phyloP scores from a whole-genome alignment of 306 rosid species.

The Cucumis melo region DNA sequence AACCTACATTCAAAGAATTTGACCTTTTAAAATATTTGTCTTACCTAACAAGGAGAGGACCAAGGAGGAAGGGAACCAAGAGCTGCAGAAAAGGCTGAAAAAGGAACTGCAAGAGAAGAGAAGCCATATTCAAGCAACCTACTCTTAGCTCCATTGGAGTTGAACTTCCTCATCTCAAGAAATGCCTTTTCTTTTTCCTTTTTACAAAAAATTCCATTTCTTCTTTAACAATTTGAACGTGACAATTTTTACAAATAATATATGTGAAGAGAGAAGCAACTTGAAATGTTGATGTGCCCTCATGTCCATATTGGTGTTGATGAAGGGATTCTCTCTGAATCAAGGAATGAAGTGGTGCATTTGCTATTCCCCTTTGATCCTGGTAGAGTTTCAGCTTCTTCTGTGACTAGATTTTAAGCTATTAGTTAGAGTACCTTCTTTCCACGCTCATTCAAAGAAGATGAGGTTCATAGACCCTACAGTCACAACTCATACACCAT shows the following conservation, averaged over 20 bases:
- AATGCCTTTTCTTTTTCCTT: not conserved
- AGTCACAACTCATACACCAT: not conserved
- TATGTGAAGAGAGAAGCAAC: not conserved
- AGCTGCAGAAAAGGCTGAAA: not conserved
- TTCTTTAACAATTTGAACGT: not conserved
- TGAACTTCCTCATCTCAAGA: not conserved
- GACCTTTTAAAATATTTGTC: not conserved
- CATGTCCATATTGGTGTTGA: not conserved
- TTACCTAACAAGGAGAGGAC: not conserved
- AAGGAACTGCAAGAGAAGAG: not conserved
- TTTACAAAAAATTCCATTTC: too few relatives aligned
- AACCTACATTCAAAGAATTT: not conserved
- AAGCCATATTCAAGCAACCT: not conserved
- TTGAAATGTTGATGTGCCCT: not conserved
- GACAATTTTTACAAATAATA: not conserved
- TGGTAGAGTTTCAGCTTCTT: not conserved
- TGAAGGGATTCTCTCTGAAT: not conserved
- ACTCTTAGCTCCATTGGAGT: not conserved
- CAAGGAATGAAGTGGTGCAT: not conserved
- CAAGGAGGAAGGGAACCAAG: not conserved
- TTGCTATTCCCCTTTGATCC: not conserved
- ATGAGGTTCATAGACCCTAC: not conserved
- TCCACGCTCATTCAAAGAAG: not conserved
- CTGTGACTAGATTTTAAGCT: not conserved
- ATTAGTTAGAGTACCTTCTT: not conserved